Conservation (phyloP, 257 asterid species). For the Forsythia suspensa region DNA sequence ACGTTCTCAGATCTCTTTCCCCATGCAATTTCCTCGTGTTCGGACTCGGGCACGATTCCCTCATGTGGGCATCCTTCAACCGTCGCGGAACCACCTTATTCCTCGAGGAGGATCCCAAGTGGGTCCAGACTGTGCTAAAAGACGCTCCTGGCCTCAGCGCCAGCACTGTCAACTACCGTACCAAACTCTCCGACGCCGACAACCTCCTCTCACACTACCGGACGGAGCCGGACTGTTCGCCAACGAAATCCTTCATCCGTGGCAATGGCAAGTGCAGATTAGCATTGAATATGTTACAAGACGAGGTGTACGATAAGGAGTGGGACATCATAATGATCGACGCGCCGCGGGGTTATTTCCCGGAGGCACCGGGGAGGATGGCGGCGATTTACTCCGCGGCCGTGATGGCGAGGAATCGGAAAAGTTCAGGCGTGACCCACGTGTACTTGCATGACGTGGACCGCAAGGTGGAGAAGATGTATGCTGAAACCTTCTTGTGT, state of each 20-base stretch:
- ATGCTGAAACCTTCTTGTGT: slow-evolving; percentile 70
- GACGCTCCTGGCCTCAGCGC: slow-evolving; percentile 58
- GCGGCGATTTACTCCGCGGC: slow-evolving; percentile 88
- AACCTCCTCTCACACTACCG: slow-evolving; percentile 39
- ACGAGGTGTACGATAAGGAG: slow-evolving; percentile 68
- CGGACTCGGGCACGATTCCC: slow-evolving; percentile 83
- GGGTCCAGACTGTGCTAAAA: slow-evolving; percentile 59
- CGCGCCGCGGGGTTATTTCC: slow-evolving; percentile 81
- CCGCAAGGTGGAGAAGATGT: slow-evolving; percentile 74
- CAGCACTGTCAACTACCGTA: slow-evolving; percentile 61
- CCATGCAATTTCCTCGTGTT: slow-evolving; percentile 76
- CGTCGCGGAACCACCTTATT: slow-evolving; percentile 71
- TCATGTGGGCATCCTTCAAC: slow-evolving; percentile 82
- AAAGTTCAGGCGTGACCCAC: slow-evolving; percentile 63
- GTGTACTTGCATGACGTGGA: slow-evolving; percentile 82
- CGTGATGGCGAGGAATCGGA: slow-evolving; percentile 82
- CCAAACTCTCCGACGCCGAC: slow-evolving; percentile 60
- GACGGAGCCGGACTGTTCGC: slow-evolving; percentile 56
- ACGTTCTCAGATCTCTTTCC: slow-evolving; percentile 36
- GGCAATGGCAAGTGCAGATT: slow-evolving; percentile 69
- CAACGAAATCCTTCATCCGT: slow-evolving; percentile 48
- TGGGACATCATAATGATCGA: slow-evolving; percentile 95
- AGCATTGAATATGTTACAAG: slow-evolving; percentile 66
- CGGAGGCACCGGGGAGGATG: slow-evolving; percentile 92
- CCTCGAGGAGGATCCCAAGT: slow-evolving; percentile 79